Base-by-base conservation (phyloP, 257 asterid species). In the Gynochthodes officinalis region DNA sequence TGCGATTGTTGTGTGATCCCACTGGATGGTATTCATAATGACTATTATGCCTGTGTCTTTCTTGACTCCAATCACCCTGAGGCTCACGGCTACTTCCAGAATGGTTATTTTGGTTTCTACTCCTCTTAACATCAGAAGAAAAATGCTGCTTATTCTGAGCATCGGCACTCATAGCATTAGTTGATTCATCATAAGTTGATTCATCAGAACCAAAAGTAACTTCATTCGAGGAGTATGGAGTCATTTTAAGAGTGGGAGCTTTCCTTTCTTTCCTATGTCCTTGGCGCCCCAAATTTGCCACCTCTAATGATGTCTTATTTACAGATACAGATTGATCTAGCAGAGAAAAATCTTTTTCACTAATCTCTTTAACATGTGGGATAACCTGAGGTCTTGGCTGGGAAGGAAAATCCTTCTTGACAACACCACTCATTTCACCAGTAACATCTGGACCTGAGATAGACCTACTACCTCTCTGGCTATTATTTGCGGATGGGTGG, bases 1-100 rank as follows among this genome's bases (percentile, higher is more conserved):
- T 84, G 80, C 81, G 80, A 54, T 73, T 83, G 88, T 84, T 85
- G 67, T 71, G 53, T 16, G 83, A 85, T 54, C 90, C 96, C 15
- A 90, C 92, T 0, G 97, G 95, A 81, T 91, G 98, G 83, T 94
- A 89, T 80, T 88, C 97, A 78, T 78, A 85, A 52, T 90, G 96
- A 68, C 43, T 64, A 71, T 78, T 86, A 65, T 80, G 88, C 79
- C 90, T 78, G 71, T 62, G 95, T 72, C 90, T 91, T 53, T 88
- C 96, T 53, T 86, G 82, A 64, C 78, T 77, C 88, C 87, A 82
- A 75, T 86, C 95, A 71, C 89, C 94, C 59, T 84, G 87, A 76
- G 85, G 69, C 23, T 90, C 97, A 39, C 84, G 85, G 76, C 80
- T 84, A 77, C 88, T 73, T 35, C 60, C 67, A 53, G 86, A 63